Conservation (phyloP, 202 grass and related monocot species). For the Elaeis oleifera region DNA sequence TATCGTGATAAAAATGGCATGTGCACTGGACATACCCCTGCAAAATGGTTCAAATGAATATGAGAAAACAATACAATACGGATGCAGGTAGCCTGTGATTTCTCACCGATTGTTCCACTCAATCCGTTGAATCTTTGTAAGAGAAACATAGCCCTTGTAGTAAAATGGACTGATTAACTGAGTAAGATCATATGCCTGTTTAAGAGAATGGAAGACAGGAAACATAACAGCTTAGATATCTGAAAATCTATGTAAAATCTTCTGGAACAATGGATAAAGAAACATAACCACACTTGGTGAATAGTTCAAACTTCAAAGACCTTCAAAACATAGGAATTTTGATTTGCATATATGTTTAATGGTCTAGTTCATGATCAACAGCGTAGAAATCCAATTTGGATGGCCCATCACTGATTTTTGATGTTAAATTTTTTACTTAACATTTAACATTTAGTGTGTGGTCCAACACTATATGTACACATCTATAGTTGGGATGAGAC, state of each 20-base stretch:
- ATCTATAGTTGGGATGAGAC: too few relatives aligned
- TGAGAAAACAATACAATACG: neutral
- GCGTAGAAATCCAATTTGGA: too few relatives aligned
- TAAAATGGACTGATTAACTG: constrained; percentile 59
- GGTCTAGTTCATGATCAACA: too few relatives aligned
- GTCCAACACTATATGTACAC: too few relatives aligned
- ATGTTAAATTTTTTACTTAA: too few relatives aligned
- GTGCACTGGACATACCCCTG: constrained; percentile 92
- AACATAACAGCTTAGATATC: neutral
- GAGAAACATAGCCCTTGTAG: constrained; percentile 71
- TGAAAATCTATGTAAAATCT: neutral
- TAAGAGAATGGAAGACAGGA: neutral
- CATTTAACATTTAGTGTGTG: too few relatives aligned
- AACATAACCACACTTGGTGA: too few relatives aligned
- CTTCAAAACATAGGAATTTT: too few relatives aligned
- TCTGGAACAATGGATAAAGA: too few relatives aligned
- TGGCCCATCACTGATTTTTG: too few relatives aligned
- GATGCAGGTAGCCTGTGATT: neutral
- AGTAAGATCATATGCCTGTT: constrained; percentile 71
- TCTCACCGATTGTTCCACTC: constrained; percentile 98
- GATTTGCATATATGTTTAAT: too few relatives aligned
- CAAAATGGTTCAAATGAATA: neutral
- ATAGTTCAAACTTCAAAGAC: too few relatives aligned
- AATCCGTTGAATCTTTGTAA: constrained; percentile 72
- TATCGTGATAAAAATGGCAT: constrained; percentile 77